phyloP scores from a whole-genome alignment of 345 rosid species.

The Euphorbia peplus region DNA sequence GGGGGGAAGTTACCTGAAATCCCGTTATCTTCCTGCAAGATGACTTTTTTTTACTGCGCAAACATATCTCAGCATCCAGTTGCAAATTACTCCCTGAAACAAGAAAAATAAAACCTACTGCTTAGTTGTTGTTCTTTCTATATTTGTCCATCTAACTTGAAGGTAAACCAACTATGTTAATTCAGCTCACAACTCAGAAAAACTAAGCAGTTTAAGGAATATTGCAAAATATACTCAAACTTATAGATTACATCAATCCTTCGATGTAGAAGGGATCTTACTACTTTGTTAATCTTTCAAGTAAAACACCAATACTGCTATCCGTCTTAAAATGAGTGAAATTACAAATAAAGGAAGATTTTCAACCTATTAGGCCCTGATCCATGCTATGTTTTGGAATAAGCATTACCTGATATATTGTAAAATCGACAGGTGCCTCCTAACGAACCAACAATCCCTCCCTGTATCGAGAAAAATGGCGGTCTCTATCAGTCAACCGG shows the following conservation, averaged over 20 bases:
- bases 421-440: conserved; percentile 57
- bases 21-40: conserved; percentile 69
- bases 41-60: conserved; percentile 68
- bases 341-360: not conserved
- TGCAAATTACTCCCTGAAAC: conserved; percentile 66
- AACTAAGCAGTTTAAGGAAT: not conserved
- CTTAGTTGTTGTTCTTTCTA: not conserved
- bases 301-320: not conserved
- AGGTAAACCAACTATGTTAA: not conserved
- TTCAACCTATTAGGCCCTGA: not conserved
- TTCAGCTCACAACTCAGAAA: not conserved
- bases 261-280: not conserved
- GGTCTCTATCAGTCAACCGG: conserved; percentile 1
- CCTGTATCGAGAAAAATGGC: conserved; percentile 22
- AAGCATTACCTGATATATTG: conserved; percentile 42
- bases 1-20: conserved; percentile 52
- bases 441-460: conserved; percentile 45
- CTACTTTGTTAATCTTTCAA: conserved; percentile 1
- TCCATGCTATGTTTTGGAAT: conserved; percentile 2
- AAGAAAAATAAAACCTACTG: conserved; percentile 14
- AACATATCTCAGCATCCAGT: conserved; percentile 61
- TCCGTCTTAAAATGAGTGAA: not conserved
- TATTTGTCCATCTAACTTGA: not conserved
- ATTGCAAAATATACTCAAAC: not conserved
- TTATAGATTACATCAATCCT: not conserved